Percentiles rank a stretch among this genome's conserved stretches.
Conservation (phyloP, 345 rosid genomes). For the Citrus inodora region DNA sequence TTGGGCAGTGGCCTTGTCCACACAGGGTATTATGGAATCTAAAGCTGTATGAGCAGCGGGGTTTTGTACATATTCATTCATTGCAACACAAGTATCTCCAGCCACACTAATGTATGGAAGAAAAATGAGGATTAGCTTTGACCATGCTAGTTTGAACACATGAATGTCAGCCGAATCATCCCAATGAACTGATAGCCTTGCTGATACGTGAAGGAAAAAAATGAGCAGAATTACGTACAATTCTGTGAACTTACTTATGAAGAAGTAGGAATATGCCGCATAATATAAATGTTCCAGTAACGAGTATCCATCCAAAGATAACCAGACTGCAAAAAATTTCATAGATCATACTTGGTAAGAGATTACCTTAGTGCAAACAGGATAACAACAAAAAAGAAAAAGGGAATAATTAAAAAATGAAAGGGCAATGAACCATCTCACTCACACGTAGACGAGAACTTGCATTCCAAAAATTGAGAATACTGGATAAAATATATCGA, state of each 20-base stretch:
- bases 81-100: constrained; percentile 84
- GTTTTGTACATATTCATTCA: constrained; percentile 80
- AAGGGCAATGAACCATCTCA: background rate
- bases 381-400: background rate
- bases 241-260: constrained; percentile 64
- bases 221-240: background rate
- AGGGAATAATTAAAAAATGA: background rate
- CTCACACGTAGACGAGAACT: constrained; percentile 79
- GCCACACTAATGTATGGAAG: constrained; percentile 52
- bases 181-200: background rate
- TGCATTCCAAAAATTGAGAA: constrained; percentile 79
- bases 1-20: constrained; percentile 73
- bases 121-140: background rate
- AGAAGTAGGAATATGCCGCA: constrained; percentile 85
- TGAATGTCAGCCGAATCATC: background rate
- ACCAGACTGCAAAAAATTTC: constrained; percentile 61
- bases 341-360: background rate
- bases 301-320: constrained; percentile 82
- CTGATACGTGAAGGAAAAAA: background rate
- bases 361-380: background rate
- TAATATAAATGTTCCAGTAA: constrained; percentile 80
- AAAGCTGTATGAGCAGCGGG: constrained; percentile 81
- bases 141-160: background rate
- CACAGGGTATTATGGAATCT: constrained; percentile 82
- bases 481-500: constrained; percentile 37